Conservation (phyloP, 2,329 filamentous ascomycete genomes). For the Stagonosporopsis cucurbitacearum region DNA sequence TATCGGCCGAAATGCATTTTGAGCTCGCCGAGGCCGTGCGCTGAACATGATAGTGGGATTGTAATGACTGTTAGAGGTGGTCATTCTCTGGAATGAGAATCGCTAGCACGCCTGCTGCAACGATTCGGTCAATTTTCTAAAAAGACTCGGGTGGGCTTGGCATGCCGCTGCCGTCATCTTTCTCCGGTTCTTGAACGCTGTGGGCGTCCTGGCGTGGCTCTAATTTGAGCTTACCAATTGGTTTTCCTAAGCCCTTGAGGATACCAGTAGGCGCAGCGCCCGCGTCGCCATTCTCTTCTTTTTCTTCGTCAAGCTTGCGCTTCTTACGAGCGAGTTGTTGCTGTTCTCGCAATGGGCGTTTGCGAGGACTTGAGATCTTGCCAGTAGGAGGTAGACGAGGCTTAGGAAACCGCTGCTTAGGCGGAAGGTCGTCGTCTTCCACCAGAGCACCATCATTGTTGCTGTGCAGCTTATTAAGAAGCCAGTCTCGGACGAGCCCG, state of each 20-base stretch:
- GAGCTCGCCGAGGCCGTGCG: background rate
- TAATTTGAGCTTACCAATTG: slow-evolving; percentile 59
- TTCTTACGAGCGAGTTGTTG: slow-evolving; percentile 86
- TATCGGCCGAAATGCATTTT: slow-evolving; percentile 1
- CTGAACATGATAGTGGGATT: slow-evolving; percentile 9
- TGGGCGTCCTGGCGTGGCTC: slow-evolving; percentile 65
- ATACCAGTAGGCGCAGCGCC: slow-evolving; percentile 27
- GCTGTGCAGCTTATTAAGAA: slow-evolving; percentile 84
- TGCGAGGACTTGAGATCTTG: slow-evolving; percentile 86
- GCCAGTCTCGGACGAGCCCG: slow-evolving; percentile 88
- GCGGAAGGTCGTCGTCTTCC: slow-evolving; percentile 93
- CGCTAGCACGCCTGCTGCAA: background rate
- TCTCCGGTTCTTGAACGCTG: slow-evolving; percentile 67
- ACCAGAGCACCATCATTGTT: slow-evolving; percentile 82
- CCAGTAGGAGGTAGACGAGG: slow-evolving; percentile 72
- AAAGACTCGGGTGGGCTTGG: slow-evolving; percentile 82
- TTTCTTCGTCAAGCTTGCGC: slow-evolving; percentile 68
- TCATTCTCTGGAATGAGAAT: background rate
- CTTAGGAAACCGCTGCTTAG: slow-evolving; percentile 79
- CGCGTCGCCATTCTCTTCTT: slow-evolving; percentile 44
- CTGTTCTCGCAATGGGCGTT: slow-evolving; percentile 81
- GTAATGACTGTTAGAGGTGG: slow-evolving; percentile 5
- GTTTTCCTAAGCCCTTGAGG: slow-evolving; percentile 57
- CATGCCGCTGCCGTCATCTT: slow-evolving; percentile 75
- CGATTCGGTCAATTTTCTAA: slow-evolving; percentile 23